phyloP scores from a whole-genome alignment of 2,329 filamentous ascomycete species.

The Talaromyces sp. region DNA sequence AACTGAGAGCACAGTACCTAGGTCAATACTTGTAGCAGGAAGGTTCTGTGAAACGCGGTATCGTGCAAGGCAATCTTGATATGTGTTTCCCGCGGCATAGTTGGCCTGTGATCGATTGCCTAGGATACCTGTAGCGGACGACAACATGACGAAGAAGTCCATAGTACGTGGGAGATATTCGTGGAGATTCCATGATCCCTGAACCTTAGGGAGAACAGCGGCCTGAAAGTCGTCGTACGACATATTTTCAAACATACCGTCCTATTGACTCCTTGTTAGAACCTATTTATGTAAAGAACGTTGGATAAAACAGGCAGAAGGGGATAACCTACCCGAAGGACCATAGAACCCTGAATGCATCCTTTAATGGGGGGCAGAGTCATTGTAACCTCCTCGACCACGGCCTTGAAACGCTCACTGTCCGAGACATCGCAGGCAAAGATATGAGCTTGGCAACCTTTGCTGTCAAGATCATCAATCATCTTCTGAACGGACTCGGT shows the following conservation, averaged over 20 bases:
- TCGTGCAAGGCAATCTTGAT: slow-evolving; percentile 34
- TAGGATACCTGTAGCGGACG: slow-evolving; percentile 39
- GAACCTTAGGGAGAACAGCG: slow-evolving; percentile 38
- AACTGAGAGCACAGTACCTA: slow-evolving; percentile 31
- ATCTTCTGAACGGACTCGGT: slow-evolving; percentile 18
- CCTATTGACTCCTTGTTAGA: slow-evolving; percentile 14
- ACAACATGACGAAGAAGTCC: slow-evolving; percentile 42
- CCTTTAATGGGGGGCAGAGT: slow-evolving; percentile 28
- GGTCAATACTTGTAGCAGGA: slow-evolving; percentile 23
- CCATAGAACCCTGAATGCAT: slow-evolving; percentile 30
- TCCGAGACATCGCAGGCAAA: slow-evolving; percentile 24
- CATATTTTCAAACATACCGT: slow-evolving; percentile 38
- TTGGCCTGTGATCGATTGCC: slow-evolving; percentile 46
- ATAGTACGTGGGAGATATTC: slow-evolving; percentile 25
- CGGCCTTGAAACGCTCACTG: slow-evolving; percentile 9
- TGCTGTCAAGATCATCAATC: slow-evolving; percentile 17
- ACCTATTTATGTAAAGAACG: background rate
- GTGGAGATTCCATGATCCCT: slow-evolving; percentile 36
- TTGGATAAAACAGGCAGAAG: background rate
- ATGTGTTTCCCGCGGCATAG: slow-evolving; percentile 38
- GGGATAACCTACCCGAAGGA: slow-evolving; percentile 17
- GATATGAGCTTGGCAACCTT: slow-evolving; percentile 17
- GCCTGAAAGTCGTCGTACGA: slow-evolving; percentile 34
- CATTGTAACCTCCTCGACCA: slow-evolving; percentile 16
- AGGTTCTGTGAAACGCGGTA: slow-evolving; percentile 23